Base-by-base conservation (phyloP, 768 basidiomycete genomes). In the Calvatia gigantea region DNA sequence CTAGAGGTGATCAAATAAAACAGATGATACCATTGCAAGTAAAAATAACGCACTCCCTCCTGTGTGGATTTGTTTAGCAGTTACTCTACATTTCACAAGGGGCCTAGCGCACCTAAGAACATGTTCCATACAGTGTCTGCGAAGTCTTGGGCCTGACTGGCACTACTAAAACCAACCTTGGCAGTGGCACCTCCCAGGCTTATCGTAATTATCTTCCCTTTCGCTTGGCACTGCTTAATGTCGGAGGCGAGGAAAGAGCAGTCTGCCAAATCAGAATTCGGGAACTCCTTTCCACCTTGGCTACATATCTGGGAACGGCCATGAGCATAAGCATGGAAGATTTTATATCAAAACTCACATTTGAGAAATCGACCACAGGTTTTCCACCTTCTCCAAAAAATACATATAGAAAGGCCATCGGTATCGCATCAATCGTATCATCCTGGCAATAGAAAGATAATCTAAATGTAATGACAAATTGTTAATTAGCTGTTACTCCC, bases 51-150 rank as follows among this genome's bases (percentile, higher is more conserved):
- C 62, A 71, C 70, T 60, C 54, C 71, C 71, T 45, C 68, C 68
- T 69, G 43, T n/a, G 57, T 50, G 11, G 15, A 28, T 53, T 25
- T 33, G 48, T 27, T 56, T 33, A 42, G 29, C 11, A 28, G 28
- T 46, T 45, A 49, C 42, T 46, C n/a, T 52, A 42, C 17, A 32
- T 14, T 53, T 23, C 12, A 47, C 33, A n/a, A 9, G 39, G 39
- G 14, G 11, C 17, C 23, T 2, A n/a, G 54, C 70, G 33, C 53
- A 71, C 86, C 88, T 35, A 90, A 75, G 69, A 89, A 88, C 54
- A 84, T 62, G 63, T 86, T 73, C 88, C 88, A 89, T 50, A 89
- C 78, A 0, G 76, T 77, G 49, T 80, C 69, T 1, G 83, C 87
- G 58, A 86, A 87, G 9, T 66, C 64, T 6, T 64, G 57, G 6